Evolutionary conservation across 768 basidiomycete genomes (phyloP).

Genomic region (Pleurotus sapidus): DNA sequence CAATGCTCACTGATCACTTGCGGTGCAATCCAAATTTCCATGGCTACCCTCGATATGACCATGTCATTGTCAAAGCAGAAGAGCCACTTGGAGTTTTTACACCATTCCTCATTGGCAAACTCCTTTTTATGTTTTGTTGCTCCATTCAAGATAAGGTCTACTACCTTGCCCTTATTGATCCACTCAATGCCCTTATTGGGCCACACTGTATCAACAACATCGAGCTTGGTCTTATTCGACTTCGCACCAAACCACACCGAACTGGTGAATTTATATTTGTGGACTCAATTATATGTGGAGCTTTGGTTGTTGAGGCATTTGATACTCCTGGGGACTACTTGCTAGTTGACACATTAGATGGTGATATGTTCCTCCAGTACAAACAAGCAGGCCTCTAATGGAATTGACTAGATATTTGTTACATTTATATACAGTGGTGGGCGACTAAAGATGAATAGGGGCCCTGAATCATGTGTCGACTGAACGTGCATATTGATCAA

Average conservation of each 20-base stretch:
- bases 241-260: conserved; percentile 8
- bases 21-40: conserved; percentile 27
- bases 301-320: conserved; percentile 18
- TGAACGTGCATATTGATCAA: too few relatives aligned
- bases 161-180: conserved; percentile 19
- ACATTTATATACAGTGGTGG: too few relatives aligned
- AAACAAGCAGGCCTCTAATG: too few relatives aligned
- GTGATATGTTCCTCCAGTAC: conserved; percentile 23
- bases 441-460: too few relatives aligned
- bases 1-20: conserved; percentile 21
- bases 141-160: conserved; percentile 1
- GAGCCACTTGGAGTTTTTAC: neutral
- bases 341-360: conserved; percentile 23
- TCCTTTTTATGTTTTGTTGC: conserved; percentile 19
- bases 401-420: too few relatives aligned
- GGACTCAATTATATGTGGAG: conserved; percentile 25
- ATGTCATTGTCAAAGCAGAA: conserved; percentile 19
- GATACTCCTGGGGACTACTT: conserved; percentile 16
- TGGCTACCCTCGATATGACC: conserved; percentile 20
- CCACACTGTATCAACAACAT: conserved; percentile 15
- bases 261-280: conserved; percentile 19
- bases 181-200: conserved; percentile 12
- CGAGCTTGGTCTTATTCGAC: conserved; percentile 17
- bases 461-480: too few relatives aligned
- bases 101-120: conserved; percentile 14